phyloP scores from a whole-genome alignment of 148 eudicot species.

The Rhododendron vialii region DNA sequence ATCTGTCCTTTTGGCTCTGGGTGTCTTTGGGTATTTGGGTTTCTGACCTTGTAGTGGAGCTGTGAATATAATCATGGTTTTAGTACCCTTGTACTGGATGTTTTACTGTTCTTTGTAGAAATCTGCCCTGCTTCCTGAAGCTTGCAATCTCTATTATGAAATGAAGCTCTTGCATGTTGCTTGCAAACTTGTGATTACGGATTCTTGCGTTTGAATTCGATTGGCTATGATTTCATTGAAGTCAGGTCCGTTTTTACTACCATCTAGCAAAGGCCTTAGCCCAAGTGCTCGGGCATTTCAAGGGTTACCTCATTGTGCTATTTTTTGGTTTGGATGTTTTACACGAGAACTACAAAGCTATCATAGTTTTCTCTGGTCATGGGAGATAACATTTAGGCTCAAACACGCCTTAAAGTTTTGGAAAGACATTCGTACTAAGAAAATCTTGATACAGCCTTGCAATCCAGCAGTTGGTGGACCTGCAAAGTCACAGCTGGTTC shows the following conservation, averaged over 20 bases:
- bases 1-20: no score
- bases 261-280: not conserved
- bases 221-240: not conserved
- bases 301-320: not conserved
- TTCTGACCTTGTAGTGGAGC: not conserved
- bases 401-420: conserved; percentile 4
- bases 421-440: conserved; percentile 10
- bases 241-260: not conserved
- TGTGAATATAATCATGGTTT: not conserved
- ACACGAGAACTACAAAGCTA: not conserved
- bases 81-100: not conserved
- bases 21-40: no score
- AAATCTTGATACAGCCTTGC: conserved; percentile 72
- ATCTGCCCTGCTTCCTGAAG: not conserved
- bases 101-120: not conserved
- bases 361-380: not conserved
- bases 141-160: not conserved
- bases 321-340: not conserved
- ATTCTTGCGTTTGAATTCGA: not conserved
- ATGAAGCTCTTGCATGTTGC: not conserved
- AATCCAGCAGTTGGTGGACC: conserved; percentile 99
- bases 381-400: not conserved
- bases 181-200: not conserved
- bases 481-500: conserved; percentile 98
- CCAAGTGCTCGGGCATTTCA: not conserved